phyloP scores from a whole-genome alignment of 176 grass and related monocot species.

The Carex pumila region DNA sequence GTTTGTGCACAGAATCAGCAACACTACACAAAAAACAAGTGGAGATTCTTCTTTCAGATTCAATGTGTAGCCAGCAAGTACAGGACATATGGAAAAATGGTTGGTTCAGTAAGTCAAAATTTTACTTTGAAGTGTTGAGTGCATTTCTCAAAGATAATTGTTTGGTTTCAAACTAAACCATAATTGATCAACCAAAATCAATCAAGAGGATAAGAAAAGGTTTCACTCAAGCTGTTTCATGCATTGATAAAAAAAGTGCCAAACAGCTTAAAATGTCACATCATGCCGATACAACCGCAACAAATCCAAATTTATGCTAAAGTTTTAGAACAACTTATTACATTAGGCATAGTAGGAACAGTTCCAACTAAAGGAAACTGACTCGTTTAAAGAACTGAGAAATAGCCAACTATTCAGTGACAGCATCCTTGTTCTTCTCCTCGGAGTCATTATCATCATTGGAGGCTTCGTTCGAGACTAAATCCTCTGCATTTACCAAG shows the following conservation, averaged over 20 bases:
- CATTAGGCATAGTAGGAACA: slow-evolving; percentile 8
- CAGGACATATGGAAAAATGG: neutral
- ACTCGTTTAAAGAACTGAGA: neutral
- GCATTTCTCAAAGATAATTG: neutral
- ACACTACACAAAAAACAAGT: neutral
- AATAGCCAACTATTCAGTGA: neutral
- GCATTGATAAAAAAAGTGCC: slow-evolving; percentile 9
- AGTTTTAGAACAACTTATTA: neutral
- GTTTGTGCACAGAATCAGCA: neutral
- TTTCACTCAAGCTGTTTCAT: slow-evolving; percentile 11
- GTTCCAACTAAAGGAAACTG: neutral
- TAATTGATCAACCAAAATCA: neutral
- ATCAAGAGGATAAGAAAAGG: neutral
- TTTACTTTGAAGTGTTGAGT: neutral
- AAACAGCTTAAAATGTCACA: slow-evolving; percentile 8
- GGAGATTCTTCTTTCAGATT: neutral
- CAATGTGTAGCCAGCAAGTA: neutral
- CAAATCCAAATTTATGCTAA: neutral
- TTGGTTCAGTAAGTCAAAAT: neutral
- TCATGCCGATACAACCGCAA: slow-evolving; percentile 9
- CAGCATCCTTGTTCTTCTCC: slow-evolving; percentile 39
- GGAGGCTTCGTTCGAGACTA: slow-evolving; percentile 26
- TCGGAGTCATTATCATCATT: slow-evolving; percentile 7
- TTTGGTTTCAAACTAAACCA: neutral
- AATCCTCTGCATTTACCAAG: slow-evolving; percentile 44